These are phyloP conservation scores for Ophioceras dolichostomum DNA, from an alignment of 2,329 filamentous ascomycete species.

Conservation along the genomic window DNA sequence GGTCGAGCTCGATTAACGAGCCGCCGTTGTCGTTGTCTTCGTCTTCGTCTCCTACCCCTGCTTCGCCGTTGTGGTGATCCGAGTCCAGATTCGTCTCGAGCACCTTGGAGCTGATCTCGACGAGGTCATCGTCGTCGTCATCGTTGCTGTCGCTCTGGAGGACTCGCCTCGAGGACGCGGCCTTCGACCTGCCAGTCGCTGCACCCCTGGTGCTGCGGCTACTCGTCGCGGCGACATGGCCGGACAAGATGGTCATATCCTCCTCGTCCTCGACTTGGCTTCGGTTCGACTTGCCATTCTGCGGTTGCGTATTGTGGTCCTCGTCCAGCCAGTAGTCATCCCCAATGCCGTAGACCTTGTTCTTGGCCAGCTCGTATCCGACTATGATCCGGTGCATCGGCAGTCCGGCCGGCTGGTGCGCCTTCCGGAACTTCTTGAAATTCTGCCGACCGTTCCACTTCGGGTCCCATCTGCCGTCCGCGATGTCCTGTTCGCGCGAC, in stretches of 20 bases:
- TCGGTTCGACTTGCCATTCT: conserved; percentile 12
- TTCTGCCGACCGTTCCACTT: conserved; percentile 92
- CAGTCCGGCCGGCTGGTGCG: conserved; percentile 35
- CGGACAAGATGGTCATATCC: conserved; percentile 7
- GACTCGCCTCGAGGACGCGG: neutral
- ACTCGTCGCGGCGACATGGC: no score
- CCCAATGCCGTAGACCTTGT: conserved; percentile 60
- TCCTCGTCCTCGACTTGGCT: conserved; percentile 8
- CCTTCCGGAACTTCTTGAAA: conserved; percentile 74
- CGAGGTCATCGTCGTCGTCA: conserved; percentile 17
- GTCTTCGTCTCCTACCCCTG: conserved; percentile 14
- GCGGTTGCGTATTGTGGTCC: conserved; percentile 18
- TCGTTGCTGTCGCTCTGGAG: conserved; percentile 21
- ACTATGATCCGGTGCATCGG: conserved; percentile 44
- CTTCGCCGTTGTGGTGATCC: conserved; percentile 18
- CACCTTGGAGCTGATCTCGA: no score
- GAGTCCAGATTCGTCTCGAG: no score
- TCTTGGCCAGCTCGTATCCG: conserved; percentile 55
- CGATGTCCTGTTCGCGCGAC: conserved; percentile 36
- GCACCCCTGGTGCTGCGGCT: no score
- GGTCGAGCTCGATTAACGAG: conserved; percentile 8
- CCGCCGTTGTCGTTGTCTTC: conserved; percentile 2
- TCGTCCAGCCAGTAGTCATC: conserved; percentile 66
- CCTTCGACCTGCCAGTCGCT: conserved; percentile 2
- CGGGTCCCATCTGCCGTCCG: conserved; percentile 62